These are phyloP conservation scores for Camillea tinctor DNA, from an alignment of 2,329 filamentous ascomycete genomes.

Conservation along the genomic window DNA sequence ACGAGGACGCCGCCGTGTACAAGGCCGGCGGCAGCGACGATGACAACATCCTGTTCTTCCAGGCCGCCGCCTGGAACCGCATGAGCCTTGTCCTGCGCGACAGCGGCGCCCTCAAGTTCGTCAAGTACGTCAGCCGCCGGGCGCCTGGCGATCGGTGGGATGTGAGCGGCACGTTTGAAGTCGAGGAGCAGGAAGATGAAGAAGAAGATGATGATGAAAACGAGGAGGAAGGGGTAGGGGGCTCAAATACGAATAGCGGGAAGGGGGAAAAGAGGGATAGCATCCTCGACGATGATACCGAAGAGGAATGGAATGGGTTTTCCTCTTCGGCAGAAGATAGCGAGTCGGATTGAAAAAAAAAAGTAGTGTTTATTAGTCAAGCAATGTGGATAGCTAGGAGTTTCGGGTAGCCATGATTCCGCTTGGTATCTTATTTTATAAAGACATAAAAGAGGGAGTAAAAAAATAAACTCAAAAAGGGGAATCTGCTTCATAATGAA, in stretches of 20 bases:
- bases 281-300: constrained; percentile 43
- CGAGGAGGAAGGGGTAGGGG: constrained; percentile 36
- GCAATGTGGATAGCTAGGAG: not conserved
- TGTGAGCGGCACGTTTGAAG: constrained; percentile 74
- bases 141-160: constrained; percentile 94
- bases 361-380: too few relatives aligned
- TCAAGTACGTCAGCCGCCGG: constrained; percentile 86
- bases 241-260: constrained; percentile 29
- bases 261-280: constrained; percentile 24
- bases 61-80: constrained; percentile 77
- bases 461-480: too few relatives aligned
- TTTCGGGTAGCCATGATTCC: not conserved
- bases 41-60: constrained; percentile 64
- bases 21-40: constrained; percentile 73
- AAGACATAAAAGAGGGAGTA: too few relatives aligned
- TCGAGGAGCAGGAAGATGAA: constrained; percentile 55
- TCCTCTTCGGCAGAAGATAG: not conserved
- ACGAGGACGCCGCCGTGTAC: constrained; percentile 84
- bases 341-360: not conserved
- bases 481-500: not conserved
- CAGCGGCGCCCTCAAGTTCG: constrained; percentile 81
- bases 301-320: constrained; percentile 45
- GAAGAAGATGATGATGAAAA: constrained; percentile 38
- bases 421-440: not conserved
- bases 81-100: constrained; percentile 89